Base-by-base conservation (phyloP, 306 rosid species). In the Sindora glabra region DNA sequence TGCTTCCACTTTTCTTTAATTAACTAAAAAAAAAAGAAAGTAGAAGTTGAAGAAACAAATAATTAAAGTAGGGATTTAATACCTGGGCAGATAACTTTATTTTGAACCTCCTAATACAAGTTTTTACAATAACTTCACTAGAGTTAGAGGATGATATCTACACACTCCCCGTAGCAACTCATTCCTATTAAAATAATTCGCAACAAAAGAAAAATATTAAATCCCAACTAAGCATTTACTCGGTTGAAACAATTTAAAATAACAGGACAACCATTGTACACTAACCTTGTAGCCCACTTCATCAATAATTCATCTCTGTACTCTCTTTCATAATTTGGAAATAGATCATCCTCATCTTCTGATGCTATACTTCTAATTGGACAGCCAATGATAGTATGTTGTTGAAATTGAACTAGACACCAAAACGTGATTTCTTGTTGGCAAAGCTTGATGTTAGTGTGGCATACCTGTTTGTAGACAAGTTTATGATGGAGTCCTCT, bases 261-360 rank as follows among this genome's bases (percentile, higher is more conserved):
- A 73, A 55, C 72, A 40, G 6, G 48, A 23, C 29, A 64, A 60
- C 56, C 66, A 19, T 12, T 70, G 47, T 67, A 62, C 69, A 83
- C 98, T 62, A 66, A 92, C 98, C 96, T 58, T n/a, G n/a, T 83
- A 46, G 95, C 96, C 96, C 95, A 86, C 74, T 84, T 86, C 85
- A 88, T 88, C 30, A 81, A 72, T 12, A 74, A 68, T 19, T 78
- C 88, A 60, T 78, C 82, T 14, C 85, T 75, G 30, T 65, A 73
- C 44, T 83, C 95, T 76, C 65, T 74, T 64, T 85, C 95, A 30
- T 49, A 64, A 74, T 67, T 78, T 37, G 79, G 33, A 73, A 78
- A 83, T 63, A 39, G 62, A 34, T 89, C 85, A n/a, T 80, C 90
- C 3, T 86, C 89, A 66, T 92, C 98, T 79, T 88, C 95, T 10